These are phyloP conservation scores for Tricholoma hemisulphureum DNA, from an alignment of 768 basidiomycete species.

Conservation along the genomic window DNA sequence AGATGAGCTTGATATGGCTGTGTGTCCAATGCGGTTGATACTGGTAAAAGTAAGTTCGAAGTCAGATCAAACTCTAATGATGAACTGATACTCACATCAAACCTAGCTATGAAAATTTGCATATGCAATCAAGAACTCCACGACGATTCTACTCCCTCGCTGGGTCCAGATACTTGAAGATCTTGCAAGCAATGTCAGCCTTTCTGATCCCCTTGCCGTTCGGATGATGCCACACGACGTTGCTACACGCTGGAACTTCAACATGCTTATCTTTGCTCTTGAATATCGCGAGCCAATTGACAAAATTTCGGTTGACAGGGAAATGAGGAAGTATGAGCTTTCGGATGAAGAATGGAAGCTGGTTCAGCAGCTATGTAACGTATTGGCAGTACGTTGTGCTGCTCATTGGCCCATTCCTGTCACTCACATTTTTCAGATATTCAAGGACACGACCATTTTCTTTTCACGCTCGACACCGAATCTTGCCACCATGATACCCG, in stretches of 20 bases:
- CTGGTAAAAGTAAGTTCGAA: too few relatives aligned
- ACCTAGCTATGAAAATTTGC: too few relatives aligned
- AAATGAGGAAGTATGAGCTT: not conserved
- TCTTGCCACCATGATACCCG: too few relatives aligned
- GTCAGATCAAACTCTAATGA: too few relatives aligned
- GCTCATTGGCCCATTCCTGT: not conserved
- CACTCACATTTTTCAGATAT: slow-evolving; percentile 5
- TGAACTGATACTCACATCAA: too few relatives aligned
- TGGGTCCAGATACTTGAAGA: not conserved
- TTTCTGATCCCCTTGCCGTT: too few relatives aligned
- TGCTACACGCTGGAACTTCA: not conserved
- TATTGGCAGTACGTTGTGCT: not conserved
- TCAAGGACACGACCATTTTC: slow-evolving; percentile 23
- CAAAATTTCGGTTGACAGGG: not conserved
- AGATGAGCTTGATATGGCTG: not conserved
- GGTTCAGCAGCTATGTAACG: slow-evolving; percentile 1
- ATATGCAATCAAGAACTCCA: too few relatives aligned
- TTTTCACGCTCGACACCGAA: not conserved
- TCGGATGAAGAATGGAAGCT: too few relatives aligned
- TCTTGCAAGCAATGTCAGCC: too few relatives aligned
- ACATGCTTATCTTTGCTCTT: too few relatives aligned
- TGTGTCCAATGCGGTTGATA: not conserved
- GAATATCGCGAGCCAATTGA: not conserved
- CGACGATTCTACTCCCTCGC: too few relatives aligned
- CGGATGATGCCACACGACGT: not conserved